Conservation (phyloP, 106 monocot species). For the Platanthera guangdongensis region DNA sequence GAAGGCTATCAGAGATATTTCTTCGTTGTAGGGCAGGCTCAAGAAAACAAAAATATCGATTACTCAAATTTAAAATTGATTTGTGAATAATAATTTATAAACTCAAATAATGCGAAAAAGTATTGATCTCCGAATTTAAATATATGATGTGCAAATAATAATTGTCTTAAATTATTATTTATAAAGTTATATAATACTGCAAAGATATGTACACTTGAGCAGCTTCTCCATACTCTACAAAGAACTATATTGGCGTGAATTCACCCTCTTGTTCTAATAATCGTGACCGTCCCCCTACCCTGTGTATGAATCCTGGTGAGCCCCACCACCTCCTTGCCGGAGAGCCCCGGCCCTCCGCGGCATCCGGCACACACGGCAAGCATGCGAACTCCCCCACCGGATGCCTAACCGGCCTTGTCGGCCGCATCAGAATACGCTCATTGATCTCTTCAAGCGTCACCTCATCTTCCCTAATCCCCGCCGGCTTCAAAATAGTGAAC, state of each 20-base stretch:
- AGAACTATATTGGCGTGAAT: not conserved
- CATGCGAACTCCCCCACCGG: slow-evolving; percentile 75
- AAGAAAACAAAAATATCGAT: too few species aligned
- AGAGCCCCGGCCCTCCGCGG: slow-evolving; percentile 44
- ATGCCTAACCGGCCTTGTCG: slow-evolving; percentile 70
- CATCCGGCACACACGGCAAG: slow-evolving; percentile 35
- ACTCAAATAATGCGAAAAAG: too few species aligned
- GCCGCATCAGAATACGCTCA: slow-evolving; percentile 51
- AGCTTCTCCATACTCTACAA: not conserved
- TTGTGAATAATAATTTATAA: too few species aligned
- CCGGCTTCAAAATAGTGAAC: slow-evolving; percentile 70
- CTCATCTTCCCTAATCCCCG: slow-evolving; percentile 45
- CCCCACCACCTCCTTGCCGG: slow-evolving; percentile 85
- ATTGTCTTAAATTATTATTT: too few species aligned
- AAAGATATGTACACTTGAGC: not conserved
- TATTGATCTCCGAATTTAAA: too few species aligned
- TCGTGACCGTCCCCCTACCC: slow-evolving; percentile 83
- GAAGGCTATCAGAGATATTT: too few species aligned
- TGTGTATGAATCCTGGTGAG: slow-evolving; percentile 74
- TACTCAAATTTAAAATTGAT: too few species aligned
- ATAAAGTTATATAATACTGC: not conserved
- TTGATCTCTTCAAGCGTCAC: slow-evolving; percentile 81
- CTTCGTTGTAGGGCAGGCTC: too few species aligned
- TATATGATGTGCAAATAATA: too few species aligned
- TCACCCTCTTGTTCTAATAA: slow-evolving; percentile 91